Conservation (phyloP, 768 basidiomycete species). For the Hortiboletus flavorubellus region DNA sequence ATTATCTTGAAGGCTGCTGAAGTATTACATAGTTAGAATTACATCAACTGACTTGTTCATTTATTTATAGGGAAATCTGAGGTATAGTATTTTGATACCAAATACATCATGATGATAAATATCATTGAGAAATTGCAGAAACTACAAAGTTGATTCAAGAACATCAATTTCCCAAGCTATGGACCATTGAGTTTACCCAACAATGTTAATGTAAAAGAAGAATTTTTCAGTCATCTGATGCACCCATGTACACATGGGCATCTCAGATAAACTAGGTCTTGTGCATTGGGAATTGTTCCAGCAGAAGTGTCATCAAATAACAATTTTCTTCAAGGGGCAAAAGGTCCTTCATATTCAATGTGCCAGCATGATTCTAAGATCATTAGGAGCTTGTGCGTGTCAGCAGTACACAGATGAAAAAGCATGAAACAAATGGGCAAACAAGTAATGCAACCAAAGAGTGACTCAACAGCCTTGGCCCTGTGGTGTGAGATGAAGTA, state of each 20-base stretch:
- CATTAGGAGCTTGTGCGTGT: constrained; percentile 92
- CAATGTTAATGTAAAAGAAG: constrained; percentile 94
- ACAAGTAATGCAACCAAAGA: constrained; percentile 98
- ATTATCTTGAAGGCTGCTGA: too few relatives aligned
- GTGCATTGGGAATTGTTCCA: constrained; percentile 92
- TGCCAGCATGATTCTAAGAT: constrained; percentile 95
- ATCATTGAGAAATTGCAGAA: constrained; percentile 99
- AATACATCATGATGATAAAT: constrained; percentile 95
- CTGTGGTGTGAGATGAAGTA: constrained; percentile 99
- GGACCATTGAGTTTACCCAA: constrained; percentile 99
- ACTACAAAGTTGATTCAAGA: constrained; percentile 87
- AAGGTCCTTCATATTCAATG: constrained; percentile 97
- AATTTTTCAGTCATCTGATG: constrained; percentile 94
- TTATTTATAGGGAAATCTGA: too few relatives aligned
- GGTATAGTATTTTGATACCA: constrained; percentile 49
- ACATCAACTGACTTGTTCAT: too few relatives aligned
- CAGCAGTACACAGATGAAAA: constrained; percentile 90
- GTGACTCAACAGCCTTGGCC: constrained; percentile 95
- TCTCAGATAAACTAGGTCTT: constrained; percentile 96
- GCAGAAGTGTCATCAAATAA: constrained; percentile 90
- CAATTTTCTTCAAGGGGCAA: constrained; percentile 99
- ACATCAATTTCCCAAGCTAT: constrained; percentile 94
- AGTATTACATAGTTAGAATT: too few relatives aligned
- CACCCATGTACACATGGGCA: constrained; percentile 91
- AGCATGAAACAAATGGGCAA: constrained; percentile 98